Base-by-base conservation (phyloP, 2,329 filamentous ascomycete species). In the Biscogniauxia mediterranea region DNA sequence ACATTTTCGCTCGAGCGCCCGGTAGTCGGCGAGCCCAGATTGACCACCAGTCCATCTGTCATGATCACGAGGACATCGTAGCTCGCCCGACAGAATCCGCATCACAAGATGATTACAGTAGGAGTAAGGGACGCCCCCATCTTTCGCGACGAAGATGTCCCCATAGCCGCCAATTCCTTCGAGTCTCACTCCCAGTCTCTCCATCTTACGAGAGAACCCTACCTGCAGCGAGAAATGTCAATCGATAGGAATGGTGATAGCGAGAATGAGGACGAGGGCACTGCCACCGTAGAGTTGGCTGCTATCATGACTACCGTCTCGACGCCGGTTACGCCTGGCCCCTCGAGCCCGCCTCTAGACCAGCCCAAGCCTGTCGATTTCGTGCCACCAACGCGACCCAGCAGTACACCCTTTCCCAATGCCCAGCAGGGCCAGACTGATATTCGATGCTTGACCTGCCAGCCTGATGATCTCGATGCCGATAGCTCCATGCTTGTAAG, bases 361-460 rank as follows among this genome's bases (percentile, higher is more conserved):
- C 81, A 80, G 61, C 71, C 74, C 60, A 82, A 81, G 60, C 70
- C 76, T 23, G 74, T 76, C 64, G 79, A 81, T 66, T 82, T 83
- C 68, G 70, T 80, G 21, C 81, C 80, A 42, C 81, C 81, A 3
- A 79, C 80, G 5, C 79, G 84, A 56, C 84, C 84, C 19, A 86
- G 83, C 70, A 86, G 84, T 74, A 87, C 84, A 1, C 84, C 84
- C 1, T 87, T 86, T 59, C 82, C 83, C 3, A 81, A 84, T 60
- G 81, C 80, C 55, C 83, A 85, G 55, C 79, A 79, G 57, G 79
- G 81, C 26, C 77, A 74, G 59, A 75, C 76, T 25, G 78, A 79
- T 49, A 73, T 81, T 50, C 75, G 76, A 53, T 80, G 76, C 58
- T 67, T 77, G 59, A 75, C 73, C 32, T 78, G 75, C 60, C 76